A percentile compares a stretch with the other conserved stretches of the same genome.
phyloP scores from a whole-genome alignment of 345 rosid genomes.

The Angophora floribunda region DNA sequence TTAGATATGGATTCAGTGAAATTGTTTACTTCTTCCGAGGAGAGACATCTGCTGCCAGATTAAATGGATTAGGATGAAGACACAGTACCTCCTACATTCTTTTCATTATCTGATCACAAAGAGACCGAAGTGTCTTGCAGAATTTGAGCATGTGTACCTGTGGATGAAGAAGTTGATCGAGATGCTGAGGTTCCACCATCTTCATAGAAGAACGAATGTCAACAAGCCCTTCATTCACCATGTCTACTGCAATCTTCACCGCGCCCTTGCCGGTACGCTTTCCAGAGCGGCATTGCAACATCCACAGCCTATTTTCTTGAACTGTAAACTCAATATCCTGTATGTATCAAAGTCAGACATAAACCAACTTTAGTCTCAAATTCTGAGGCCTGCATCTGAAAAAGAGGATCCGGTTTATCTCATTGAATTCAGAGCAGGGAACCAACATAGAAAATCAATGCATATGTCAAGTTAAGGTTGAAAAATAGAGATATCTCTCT shows the following conservation, averaged over 20 bases:
- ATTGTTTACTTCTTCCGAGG: background rate
- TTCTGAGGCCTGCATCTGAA: no score
- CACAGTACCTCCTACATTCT: background rate
- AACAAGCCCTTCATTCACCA: slow-evolving; percentile 81
- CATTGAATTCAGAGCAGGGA: no score
- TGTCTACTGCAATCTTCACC: slow-evolving; percentile 92
- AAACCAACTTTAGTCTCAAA: no score
- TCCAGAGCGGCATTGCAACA: slow-evolving; percentile 92
- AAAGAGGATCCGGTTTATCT: no score
- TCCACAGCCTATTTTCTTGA: slow-evolving; percentile 93
- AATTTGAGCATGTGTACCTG: slow-evolving; percentile 33
- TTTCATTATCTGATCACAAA: background rate
- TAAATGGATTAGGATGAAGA: background rate
- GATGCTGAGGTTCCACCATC: slow-evolving; percentile 94
- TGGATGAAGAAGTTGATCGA: slow-evolving; percentile 94
- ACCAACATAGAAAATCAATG: no score
- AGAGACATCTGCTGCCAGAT: background rate
- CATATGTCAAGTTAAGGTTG: no score
- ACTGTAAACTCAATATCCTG: slow-evolving; percentile 98
- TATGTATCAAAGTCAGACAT: slow-evolving; percentile 23
- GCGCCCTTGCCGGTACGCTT: slow-evolving; percentile 93
- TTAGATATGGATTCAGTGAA: background rate
- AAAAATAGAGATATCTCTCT: background rate
- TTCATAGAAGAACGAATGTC: slow-evolving; percentile 56
- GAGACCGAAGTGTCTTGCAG: background rate